Evolutionary conservation across 2,329 filamentous ascomycete genomes (phyloP).

Genomic region (Aspergillus vadensis): DNA sequence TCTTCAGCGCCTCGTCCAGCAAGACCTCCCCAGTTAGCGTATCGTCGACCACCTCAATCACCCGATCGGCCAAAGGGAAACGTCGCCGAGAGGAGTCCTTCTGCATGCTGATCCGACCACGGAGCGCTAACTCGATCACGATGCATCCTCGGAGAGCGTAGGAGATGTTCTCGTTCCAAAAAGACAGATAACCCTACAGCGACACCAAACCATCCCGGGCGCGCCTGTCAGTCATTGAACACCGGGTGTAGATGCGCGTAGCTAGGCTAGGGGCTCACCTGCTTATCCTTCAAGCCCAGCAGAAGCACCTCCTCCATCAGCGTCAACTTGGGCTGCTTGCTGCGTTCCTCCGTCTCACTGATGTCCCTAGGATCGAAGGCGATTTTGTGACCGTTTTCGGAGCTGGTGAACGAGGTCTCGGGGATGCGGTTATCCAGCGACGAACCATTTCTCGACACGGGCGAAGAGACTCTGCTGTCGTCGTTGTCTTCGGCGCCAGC

Average conservation of each 20-base stretch:
- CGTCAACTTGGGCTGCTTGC: slow-evolving; percentile 96
- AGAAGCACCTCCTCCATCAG: slow-evolving; percentile 98
- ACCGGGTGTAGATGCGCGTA: slow-evolving; percentile 1
- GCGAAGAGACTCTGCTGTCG: slow-evolving; percentile 66
- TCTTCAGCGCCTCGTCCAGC: slow-evolving; percentile 95
- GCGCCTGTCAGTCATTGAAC: slow-evolving; percentile 25
- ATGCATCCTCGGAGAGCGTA: slow-evolving; percentile 97
- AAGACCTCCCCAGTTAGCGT: slow-evolving; percentile 95
- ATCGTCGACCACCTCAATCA: slow-evolving; percentile 97
- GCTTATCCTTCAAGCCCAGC: slow-evolving; percentile 96
- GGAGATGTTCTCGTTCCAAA: slow-evolving; percentile 99
- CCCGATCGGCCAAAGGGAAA: slow-evolving; percentile 86
- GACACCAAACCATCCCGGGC: not conserved
- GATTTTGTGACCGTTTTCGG: slow-evolving; percentile 98
- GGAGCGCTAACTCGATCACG: slow-evolving; percentile 94
- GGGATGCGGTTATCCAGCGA: slow-evolving; percentile 57
- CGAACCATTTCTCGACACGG: slow-evolving; percentile 62
- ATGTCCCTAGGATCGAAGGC: slow-evolving; percentile 97
- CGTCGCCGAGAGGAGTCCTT: slow-evolving; percentile 90
- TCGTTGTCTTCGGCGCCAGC: slow-evolving; percentile 62
- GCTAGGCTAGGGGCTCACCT: slow-evolving; percentile 60
- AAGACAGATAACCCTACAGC: slow-evolving; percentile 87
- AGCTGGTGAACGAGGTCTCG: slow-evolving; percentile 78
- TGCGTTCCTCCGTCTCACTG: slow-evolving; percentile 91
- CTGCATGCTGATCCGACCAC: slow-evolving; percentile 97